Percentiles rank a stretch among this genome's conserved stretches.
Conservation (phyloP, 805 yeast genomes). For the Phaffomyces thermotolerans region DNA sequence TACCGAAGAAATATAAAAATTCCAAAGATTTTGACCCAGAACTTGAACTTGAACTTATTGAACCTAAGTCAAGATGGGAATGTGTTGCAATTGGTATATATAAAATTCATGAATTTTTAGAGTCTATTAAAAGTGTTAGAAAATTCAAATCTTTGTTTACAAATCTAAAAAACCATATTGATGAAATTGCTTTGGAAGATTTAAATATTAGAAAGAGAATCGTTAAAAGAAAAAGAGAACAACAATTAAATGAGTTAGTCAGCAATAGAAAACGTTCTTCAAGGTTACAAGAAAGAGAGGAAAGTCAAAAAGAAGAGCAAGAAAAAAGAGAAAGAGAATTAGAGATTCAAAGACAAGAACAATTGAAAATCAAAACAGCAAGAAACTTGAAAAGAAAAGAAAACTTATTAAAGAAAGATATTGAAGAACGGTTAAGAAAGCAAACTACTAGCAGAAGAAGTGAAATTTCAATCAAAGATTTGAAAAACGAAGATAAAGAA, state of each 20-base stretch:
- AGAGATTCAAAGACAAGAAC: constrained; percentile 23
- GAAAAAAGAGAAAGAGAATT: constrained; percentile 31
- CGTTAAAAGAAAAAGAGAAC: constrained; percentile 50
- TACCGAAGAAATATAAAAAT: constrained; percentile 28
- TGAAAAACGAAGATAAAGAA: constrained; percentile 12
- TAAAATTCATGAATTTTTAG: constrained; percentile 29
- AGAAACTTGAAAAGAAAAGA: constrained; percentile 19
- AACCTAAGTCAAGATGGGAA: constrained; percentile 34
- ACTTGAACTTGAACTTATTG: constrained; percentile 24
- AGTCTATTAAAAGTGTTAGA: constrained; percentile 24
- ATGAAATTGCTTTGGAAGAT: constrained; percentile 37
- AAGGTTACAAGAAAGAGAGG: constrained; percentile 64
- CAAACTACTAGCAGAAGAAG: constrained; percentile 16
- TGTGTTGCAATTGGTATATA: constrained; percentile 39
- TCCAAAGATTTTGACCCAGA: constrained; percentile 24
- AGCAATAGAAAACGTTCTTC: constrained; percentile 70
- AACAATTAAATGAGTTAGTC: constrained; percentile 54
- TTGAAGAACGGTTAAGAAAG: constrained; percentile 19
- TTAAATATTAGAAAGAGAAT: constrained; percentile 46
- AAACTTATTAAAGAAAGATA: constrained; percentile 17
- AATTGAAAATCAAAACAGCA: constrained; percentile 38
- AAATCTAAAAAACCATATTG: constrained; percentile 26
- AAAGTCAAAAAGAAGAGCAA: constrained; percentile 39
- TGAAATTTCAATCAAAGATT: constrained; percentile 22
- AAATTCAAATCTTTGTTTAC: constrained; percentile 26